Base-by-base conservation (phyloP, 1,284 basidiomycete genomes). In the Neolentinus lepideus region DNA sequence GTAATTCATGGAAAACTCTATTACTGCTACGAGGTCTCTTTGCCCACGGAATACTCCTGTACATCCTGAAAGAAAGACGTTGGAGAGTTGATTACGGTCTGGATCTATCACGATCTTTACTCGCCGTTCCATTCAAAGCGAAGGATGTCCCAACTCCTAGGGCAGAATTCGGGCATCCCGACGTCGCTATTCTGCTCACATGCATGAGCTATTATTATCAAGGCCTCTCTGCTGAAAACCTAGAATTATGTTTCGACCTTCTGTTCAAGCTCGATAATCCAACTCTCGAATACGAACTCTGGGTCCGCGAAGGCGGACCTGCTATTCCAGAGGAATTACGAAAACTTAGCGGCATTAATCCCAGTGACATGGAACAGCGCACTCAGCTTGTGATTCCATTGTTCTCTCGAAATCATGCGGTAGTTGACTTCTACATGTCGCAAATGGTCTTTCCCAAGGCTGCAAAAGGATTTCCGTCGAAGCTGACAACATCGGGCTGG, bases 101-200 rank as follows among this genome's bases (percentile, higher is more conserved):
- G 16, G 73, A 77, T 54, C 62, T 60, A 2, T 57, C 29, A 9
- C 74, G 80, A 3, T 73, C 80, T 0, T 68, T 74, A 57, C 66
- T 82, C 2, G 79, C 80, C 0, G 79, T 81, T 0, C 79, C 79
- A 1, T 81, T 79, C 58, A 67, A 74, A 25, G 79, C 79, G 0
- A 81, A 81, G 61, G 80, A 82, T 55, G 67, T 75, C 1, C 80
- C 80, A 0, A 67, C 76, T 16, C 57, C 67, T 33, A 68, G 73
- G 33, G 77, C 80, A 21, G 80, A 83, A 47, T 82, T 83, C 56
- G 79, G 78, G 1, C 79, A 82, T 62, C 79, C 80, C 0, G 80
- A 83, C 27, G 67, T 81, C 22, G 68, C 72, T 1, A 65, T 81
- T 52, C 57, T 68, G 12, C 66, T 82, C 29, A 81, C 81, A 0